phyloP scores from a whole-genome alignment of 352 stramenopile species.

The Elongisporangium undulatum region DNA sequence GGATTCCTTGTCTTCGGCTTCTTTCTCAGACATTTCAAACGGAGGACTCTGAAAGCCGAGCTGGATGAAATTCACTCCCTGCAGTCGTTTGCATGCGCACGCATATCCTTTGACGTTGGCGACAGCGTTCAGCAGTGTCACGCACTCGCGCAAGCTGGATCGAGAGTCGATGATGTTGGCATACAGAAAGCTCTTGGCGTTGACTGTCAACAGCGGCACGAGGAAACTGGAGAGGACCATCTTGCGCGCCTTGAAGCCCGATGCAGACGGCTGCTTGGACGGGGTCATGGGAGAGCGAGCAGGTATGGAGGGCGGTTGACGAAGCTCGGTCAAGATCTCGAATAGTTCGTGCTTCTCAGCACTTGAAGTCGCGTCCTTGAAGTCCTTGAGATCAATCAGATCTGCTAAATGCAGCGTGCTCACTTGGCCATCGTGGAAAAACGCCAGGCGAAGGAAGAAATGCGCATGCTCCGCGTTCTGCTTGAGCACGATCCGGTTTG shows the following conservation, averaged over 20 bases:
- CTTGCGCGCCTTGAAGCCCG: slow-evolving; percentile 4
- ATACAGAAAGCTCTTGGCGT: slow-evolving; percentile 61
- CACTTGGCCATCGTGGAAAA: slow-evolving; percentile 54
- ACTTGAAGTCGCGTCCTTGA: slow-evolving; percentile 27
- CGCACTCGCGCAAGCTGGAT: slow-evolving; percentile 51
- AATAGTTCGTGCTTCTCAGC: slow-evolving; percentile 63
- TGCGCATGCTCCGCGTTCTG: slow-evolving; percentile 56
- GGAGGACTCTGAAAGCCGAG: slow-evolving; percentile 39
- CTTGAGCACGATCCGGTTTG: slow-evolving; percentile 67
- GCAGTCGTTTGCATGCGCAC: slow-evolving; percentile 49
- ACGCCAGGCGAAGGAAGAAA: slow-evolving; percentile 66
- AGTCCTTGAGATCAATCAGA: slow-evolving; percentile 60
- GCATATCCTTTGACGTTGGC: slow-evolving; percentile 52
- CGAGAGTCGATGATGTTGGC: slow-evolving; percentile 68
- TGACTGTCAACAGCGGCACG: slow-evolving; percentile 48
- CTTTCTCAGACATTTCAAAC: slow-evolving; percentile 8
- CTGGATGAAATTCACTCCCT: slow-evolving; percentile 38
- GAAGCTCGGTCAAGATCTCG: slow-evolving; percentile 46
- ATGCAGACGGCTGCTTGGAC: background rate
- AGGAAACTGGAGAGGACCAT: slow-evolving; percentile 61
- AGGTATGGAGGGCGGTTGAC: slow-evolving; percentile 10
- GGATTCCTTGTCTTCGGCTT: slow-evolving; percentile 5
- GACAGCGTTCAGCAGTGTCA: slow-evolving; percentile 59
- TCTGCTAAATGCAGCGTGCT: slow-evolving; percentile 67
- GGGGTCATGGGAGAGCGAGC: background rate